A percentile compares a stretch with the other conserved stretches of the same genome.
These are phyloP conservation scores for Pichia sp. DNA, from an alignment of 1,139 yeast species.

Conservation along the genomic window DNA sequence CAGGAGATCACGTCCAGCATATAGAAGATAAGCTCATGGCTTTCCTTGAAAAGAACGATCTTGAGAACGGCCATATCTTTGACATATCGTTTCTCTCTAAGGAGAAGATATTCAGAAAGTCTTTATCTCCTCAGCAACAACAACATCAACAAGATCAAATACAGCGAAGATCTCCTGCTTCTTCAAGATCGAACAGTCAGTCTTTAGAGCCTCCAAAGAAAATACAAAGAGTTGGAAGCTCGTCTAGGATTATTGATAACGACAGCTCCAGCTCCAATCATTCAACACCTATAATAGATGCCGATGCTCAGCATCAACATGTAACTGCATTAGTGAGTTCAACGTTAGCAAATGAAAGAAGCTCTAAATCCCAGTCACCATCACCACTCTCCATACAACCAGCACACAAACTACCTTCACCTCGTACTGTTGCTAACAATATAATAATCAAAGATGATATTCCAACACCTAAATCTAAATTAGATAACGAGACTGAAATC, in stretches of 20 bases:
- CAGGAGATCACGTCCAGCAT: slow-evolving; percentile 33
- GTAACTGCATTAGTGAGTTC: background rate
- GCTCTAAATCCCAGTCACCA: slow-evolving; percentile 2
- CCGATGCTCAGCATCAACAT: background rate
- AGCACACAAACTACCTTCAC: background rate
- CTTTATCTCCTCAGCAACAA: slow-evolving; percentile 22
- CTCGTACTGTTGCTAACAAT: background rate
- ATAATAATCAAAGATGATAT: background rate
- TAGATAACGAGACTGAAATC: background rate
- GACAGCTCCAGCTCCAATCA: background rate
- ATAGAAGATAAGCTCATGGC: slow-evolving; percentile 39
- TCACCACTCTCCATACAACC: slow-evolving; percentile 1
- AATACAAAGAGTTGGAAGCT: slow-evolving; percentile 2
- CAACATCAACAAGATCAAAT: slow-evolving; percentile 20
- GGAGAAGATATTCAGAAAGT: slow-evolving; percentile 29
- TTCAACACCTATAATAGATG: background rate
- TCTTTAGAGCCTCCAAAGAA: slow-evolving; percentile 11
- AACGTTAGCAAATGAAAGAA: too few species aligned
- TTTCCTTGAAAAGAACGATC: slow-evolving; percentile 43
- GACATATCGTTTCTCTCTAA: slow-evolving; percentile 31
- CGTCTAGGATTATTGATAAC: background rate
- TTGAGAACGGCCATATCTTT: slow-evolving; percentile 39
- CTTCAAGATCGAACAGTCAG: slow-evolving; percentile 7
- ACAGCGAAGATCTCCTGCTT: slow-evolving; percentile 19
- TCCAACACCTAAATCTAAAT: background rate